These are phyloP conservation scores for Skeletonema costatum DNA, from an alignment of 108 stramenopile species.

Conservation along the genomic window DNA sequence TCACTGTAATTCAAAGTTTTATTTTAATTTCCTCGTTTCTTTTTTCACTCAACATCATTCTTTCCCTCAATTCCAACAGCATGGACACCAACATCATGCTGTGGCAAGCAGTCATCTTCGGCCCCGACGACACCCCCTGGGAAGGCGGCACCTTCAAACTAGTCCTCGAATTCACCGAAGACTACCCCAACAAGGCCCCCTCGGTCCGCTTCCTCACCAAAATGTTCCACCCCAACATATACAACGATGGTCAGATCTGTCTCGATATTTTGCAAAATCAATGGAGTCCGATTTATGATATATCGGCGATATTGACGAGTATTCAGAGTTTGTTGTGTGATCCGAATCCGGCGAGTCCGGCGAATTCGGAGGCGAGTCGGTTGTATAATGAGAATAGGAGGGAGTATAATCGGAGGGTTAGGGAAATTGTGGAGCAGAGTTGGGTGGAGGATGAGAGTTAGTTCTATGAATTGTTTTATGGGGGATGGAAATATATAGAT, in stretches of 20 bases:
- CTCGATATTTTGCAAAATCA: slow-evolving; percentile 99
- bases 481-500: not conserved
- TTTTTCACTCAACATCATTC: not conserved
- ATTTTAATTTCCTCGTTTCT: not conserved
- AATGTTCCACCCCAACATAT: slow-evolving; percentile 99
- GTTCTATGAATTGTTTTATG: not conserved
- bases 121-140: slow-evolving; percentile 99
- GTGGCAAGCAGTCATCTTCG: slow-evolving; percentile 99
- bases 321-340: slow-evolving; percentile 99
- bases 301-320: slow-evolving; percentile 98
- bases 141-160: slow-evolving; percentile 98
- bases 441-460: slow-evolving; percentile 79
- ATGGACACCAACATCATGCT: slow-evolving; percentile 98
- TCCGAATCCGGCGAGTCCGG: slow-evolving; percentile 98
- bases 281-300: slow-evolving; percentile 99
- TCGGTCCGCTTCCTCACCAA: slow-evolving; percentile 96
- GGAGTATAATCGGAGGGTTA: slow-evolving; percentile 98
- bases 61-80: not conserved
- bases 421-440: slow-evolving; percentile 98
- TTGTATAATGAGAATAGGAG: slow-evolving; percentile 97
- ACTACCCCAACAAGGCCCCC: slow-evolving; percentile 99
- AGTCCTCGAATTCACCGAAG: slow-evolving; percentile 97
- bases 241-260: slow-evolving; percentile 98
- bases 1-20: not conserved
- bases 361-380: slow-evolving; percentile 96